Evolutionary conservation across 495 filamentous ascomycete genomes (phyloP).

Genomic region (Penicillium paradoxum): DNA sequence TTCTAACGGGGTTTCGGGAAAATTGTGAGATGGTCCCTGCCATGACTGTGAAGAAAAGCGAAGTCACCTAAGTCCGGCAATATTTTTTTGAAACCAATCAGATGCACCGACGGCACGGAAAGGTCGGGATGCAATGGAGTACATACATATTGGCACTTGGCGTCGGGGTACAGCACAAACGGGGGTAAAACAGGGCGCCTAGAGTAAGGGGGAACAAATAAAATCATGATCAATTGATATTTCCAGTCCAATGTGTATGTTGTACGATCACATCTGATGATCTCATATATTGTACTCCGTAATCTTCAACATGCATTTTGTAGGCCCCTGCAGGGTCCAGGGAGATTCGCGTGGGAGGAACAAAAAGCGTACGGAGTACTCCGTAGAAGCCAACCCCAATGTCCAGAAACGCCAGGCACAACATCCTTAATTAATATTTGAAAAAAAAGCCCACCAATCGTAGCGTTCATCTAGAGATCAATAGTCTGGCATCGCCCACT

Average conservation of each 20-base stretch:
- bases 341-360: neutral
- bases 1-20: too few relatives aligned
- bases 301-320: neutral
- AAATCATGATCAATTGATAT: neutral
- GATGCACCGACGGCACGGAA: neutral
- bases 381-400: neutral
- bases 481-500: slow-evolving; percentile 43
- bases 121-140: too few relatives aligned
- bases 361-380: too few relatives aligned
- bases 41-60: too few relatives aligned
- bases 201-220: neutral
- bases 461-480: slow-evolving; percentile 24
- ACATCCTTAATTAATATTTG: neutral
- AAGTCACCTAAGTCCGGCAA: too few relatives aligned
- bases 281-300: neutral
- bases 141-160: neutral
- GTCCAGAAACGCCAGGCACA: neutral
- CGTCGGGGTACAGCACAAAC: neutral
- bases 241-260: neutral
- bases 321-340: neutral
- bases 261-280: neutral
- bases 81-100: neutral
- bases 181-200: too few relatives aligned
- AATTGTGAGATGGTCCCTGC: too few relatives aligned
- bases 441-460: neutral